Percentiles rank a stretch among this genome's conserved stretches.
phyloP scores from a whole-genome alignment of 2,329 filamentous ascomycete species.

The Sporothrix pallida region DNA sequence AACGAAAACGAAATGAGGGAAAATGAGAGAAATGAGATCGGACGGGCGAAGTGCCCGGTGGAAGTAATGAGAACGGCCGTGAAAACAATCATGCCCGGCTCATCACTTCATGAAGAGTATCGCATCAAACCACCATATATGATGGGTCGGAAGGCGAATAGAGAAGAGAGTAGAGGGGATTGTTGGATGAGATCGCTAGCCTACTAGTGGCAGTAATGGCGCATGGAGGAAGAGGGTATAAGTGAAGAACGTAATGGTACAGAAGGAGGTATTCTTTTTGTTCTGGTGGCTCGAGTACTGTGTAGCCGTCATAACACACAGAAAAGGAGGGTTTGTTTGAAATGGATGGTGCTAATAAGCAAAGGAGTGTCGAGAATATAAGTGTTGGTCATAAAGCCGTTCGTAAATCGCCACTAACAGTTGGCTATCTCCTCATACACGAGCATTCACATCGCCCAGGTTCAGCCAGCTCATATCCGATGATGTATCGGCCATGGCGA shows the following conservation, averaged over 20 bases:
- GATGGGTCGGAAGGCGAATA: neutral
- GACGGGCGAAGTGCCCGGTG: neutral
- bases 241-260: slow-evolving; percentile 33
- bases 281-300: slow-evolving; percentile 19
- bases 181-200: neutral
- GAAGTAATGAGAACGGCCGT: neutral
- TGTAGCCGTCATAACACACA: slow-evolving; percentile 35
- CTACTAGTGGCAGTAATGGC: slow-evolving; percentile 24
- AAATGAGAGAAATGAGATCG: neutral
- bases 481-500: slow-evolving; percentile 56
- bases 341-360: slow-evolving; percentile 8
- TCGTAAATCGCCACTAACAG: neutral
- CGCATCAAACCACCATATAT: slow-evolving; percentile 2
- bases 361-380: slow-evolving; percentile 32
- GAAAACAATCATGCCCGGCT: neutral
- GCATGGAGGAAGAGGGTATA: slow-evolving; percentile 30
- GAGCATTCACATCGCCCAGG: slow-evolving; percentile 56
- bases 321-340: neutral
- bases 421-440: slow-evolving; percentile 27
- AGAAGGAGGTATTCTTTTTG: slow-evolving; percentile 5
- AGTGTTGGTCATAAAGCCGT: slow-evolving; percentile 24
- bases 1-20: neutral
- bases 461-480: slow-evolving; percentile 84
- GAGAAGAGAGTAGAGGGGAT: neutral
- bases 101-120: neutral